Percentiles rank a stretch among this genome's conserved stretches.
Conservation (phyloP, 192 early-diverging fungal genomes). For the Piromyces finnis region DNA sequence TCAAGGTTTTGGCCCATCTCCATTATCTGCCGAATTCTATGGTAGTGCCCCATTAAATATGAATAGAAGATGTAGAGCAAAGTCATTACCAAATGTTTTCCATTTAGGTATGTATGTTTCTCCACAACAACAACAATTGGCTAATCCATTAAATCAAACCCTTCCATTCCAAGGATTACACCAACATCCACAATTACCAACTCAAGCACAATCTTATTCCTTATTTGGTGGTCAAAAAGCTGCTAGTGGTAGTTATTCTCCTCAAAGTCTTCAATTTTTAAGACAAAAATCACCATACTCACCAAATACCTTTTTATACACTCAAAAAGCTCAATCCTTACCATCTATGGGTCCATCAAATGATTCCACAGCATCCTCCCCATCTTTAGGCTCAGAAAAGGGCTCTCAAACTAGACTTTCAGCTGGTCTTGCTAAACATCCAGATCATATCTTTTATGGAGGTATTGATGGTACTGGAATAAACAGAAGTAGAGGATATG, state of each 20-base stretch:
- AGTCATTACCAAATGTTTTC: not conserved
- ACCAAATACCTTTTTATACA: not conserved
- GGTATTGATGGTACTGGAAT: not conserved
- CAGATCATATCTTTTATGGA: not conserved
- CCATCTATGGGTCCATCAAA: not conserved
- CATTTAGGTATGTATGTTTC: not conserved
- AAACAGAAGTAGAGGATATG: not conserved
- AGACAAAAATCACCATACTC: not conserved
- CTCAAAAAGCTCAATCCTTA: not conserved
- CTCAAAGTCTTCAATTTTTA: not conserved
- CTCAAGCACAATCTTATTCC: not conserved
- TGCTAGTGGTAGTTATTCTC: not conserved
- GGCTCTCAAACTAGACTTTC: not conserved
- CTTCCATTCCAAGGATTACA: not conserved
- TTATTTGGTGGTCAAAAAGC: not conserved
- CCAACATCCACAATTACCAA: not conserved
- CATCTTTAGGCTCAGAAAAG: not conserved
- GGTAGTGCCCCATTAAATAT: not conserved
- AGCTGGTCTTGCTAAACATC: not conserved
- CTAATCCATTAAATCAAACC: not conserved
- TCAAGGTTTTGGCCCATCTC: not conserved
- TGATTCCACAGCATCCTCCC: not conserved
- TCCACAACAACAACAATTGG: not conserved
- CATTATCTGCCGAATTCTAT: not conserved
- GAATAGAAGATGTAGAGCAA: not conserved